Percentiles rank a stretch among this genome's conserved stretches.
phyloP scores from a whole-genome alignment of 345 rosid species.

The Viola odorata region DNA sequence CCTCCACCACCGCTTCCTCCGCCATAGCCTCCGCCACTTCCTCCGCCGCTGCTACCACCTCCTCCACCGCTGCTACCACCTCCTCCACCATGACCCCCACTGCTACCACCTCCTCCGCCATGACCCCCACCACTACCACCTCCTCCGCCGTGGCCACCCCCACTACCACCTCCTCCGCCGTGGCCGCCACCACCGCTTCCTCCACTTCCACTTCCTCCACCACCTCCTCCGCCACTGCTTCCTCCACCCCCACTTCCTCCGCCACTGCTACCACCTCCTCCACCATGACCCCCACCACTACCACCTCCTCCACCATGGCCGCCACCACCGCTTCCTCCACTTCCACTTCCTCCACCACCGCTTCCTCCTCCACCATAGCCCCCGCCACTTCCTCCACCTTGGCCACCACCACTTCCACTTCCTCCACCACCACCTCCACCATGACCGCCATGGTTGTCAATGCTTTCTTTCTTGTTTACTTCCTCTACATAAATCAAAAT shows the following conservation, averaged over 20 bases:
- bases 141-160: not conserved
- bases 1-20: not conserved
- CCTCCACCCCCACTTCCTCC: not conserved
- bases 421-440: not conserved
- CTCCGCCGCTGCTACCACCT: not conserved
- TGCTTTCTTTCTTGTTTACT: not conserved
- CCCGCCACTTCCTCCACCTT: not conserved
- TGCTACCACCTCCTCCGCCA: not conserved
- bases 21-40: not conserved
- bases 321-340: not conserved
- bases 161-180: not conserved
- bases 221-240: not conserved
- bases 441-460: not conserved
- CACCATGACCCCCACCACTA: not conserved
- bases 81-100: not conserved
- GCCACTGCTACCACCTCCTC: not conserved
- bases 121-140: not conserved
- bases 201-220: not conserved
- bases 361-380: not conserved
- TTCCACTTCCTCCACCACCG: not conserved
- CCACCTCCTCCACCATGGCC: not conserved
- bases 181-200: not conserved
- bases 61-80: not conserved
- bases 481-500: not conserved
- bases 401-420: not conserved